Conservation (phyloP, 1,139 yeast genomes). For the Yamadazyma epiphylla region DNA sequence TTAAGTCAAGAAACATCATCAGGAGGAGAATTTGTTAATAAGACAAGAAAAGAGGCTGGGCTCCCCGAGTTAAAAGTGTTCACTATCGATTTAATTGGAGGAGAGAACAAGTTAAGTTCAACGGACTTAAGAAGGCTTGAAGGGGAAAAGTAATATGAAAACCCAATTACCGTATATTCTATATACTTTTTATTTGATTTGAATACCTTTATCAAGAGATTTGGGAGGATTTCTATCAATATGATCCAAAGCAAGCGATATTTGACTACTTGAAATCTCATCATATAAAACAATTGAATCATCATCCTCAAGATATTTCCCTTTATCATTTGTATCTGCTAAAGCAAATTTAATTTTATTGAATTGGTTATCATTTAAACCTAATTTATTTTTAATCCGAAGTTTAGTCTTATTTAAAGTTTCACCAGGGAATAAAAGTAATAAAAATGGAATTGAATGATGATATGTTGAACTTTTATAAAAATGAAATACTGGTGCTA, state of each 20-base stretch:
- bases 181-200: constrained; percentile 27
- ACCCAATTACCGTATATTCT: background rate
- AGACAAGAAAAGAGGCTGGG: constrained; percentile 53
- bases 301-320: constrained; percentile 51
- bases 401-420: constrained; percentile 57
- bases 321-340: constrained; percentile 39
- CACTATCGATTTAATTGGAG: constrained; percentile 69
- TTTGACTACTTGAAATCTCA: constrained; percentile 45
- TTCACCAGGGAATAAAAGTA: constrained; percentile 66
- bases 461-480: constrained; percentile 63
- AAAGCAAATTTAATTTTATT: constrained; percentile 68
- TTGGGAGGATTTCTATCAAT: constrained; percentile 64
- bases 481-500: constrained; percentile 61
- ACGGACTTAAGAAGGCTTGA: constrained; percentile 47
- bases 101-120: constrained; percentile 79
- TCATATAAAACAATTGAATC: constrained; percentile 54
- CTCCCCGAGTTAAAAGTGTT: constrained; percentile 52
- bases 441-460: constrained; percentile 88
- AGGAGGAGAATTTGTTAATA: constrained; percentile 75
- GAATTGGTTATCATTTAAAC: constrained; percentile 76
- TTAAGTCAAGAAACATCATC: constrained; percentile 74
- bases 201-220: constrained; percentile 58
- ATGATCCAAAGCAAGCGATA: constrained; percentile 74
- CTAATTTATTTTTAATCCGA: constrained; percentile 65
- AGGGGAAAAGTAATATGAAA: constrained; percentile 2